phyloP scores from a whole-genome alignment of 192 early-diverging fungal genomes.

The Coemansia sp. region DNA sequence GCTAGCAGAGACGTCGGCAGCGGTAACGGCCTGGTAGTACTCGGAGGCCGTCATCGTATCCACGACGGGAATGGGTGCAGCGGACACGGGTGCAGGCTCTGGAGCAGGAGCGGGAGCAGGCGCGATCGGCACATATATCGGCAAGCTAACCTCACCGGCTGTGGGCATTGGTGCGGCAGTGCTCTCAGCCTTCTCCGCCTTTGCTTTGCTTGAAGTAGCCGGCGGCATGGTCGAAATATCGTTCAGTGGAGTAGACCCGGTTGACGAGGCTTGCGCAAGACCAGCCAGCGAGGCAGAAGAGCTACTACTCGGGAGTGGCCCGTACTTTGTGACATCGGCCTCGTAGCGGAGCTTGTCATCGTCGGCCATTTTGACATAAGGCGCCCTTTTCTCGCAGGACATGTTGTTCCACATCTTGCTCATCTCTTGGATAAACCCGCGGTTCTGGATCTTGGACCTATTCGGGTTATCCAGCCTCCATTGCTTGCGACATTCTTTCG shows the following conservation, averaged over 20 bases:
- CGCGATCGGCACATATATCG: not conserved
- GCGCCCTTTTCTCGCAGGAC: conserved; percentile 36
- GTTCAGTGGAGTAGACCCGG: conserved; percentile 6
- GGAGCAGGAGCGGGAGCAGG: conserved; percentile 13
- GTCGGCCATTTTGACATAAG: conserved; percentile 48
- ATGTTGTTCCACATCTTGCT: conserved; percentile 50
- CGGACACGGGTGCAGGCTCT: not conserved
- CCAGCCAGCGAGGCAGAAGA: not conserved
- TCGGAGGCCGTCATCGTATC: not conserved
- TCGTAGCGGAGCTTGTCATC: conserved; percentile 54
- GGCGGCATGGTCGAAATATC: not conserved
- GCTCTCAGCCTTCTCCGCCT: not conserved
- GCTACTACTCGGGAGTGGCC: conserved; percentile 23
- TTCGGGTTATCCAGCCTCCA: conserved; percentile 35
- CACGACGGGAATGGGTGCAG: not conserved
- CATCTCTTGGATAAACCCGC: conserved; percentile 53
- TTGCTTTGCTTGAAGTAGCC: not conserved
- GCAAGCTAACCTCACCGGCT: not conserved
- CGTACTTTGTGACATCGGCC: conserved; percentile 46
- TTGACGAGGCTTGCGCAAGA: not conserved
- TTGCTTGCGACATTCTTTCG: conserved; percentile 48
- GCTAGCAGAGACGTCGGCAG: not conserved
- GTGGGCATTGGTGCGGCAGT: not conserved
- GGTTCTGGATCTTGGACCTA: conserved; percentile 47
- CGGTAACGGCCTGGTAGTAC: not conserved